These are phyloP conservation scores for Penicillium egyptiacum DNA, from an alignment of 495 filamentous ascomycete genomes.

Conservation along the genomic window DNA sequence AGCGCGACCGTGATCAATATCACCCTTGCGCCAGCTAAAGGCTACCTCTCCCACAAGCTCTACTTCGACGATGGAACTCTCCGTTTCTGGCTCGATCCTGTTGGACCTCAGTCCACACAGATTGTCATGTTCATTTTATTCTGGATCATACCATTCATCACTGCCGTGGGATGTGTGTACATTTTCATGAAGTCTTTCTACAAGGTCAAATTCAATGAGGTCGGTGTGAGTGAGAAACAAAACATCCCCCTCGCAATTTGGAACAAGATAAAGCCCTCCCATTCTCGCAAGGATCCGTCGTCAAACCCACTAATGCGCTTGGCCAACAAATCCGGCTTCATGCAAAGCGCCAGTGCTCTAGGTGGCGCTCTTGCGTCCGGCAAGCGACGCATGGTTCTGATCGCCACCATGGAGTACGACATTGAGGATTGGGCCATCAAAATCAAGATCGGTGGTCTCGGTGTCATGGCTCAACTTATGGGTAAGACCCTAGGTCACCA, in stretches of 20 bases:
- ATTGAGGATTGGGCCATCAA: conserved; percentile 73
- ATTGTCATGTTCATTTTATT: conserved; percentile 58
- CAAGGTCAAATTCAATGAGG: conserved; percentile 69
- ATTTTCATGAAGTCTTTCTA: conserved; percentile 69
- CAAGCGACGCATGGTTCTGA: conserved; percentile 56
- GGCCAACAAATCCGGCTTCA: conserved; percentile 44
- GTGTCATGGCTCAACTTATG: conserved; percentile 71
- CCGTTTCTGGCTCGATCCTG: conserved; percentile 49
- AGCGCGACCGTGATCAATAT: conserved; percentile 59
- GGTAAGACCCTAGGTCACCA: conserved; percentile 66
- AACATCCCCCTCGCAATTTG: conserved; percentile 38
- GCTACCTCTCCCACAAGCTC: conserved; percentile 57
- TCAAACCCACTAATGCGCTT: conserved; percentile 35
- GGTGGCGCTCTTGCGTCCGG: conserved; percentile 36
- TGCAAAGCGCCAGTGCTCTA: conserved; percentile 45
- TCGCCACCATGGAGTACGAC: conserved; percentile 73
- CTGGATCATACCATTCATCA: conserved; percentile 52
- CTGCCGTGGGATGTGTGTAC: conserved; percentile 52
- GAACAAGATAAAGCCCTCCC: conserved; percentile 31
- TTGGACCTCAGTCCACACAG: conserved; percentile 53
- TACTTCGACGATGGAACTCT: conserved; percentile 55
- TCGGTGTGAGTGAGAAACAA: conserved; percentile 56
- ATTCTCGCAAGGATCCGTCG: conserved; percentile 17
- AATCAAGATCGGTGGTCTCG: conserved; percentile 72
- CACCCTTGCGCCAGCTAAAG: conserved; percentile 53